Percentiles rank a stretch among this genome's conserved stretches.
Conservation (phyloP, 2,329 filamentous ascomycete species). For the Alternaria metachromatica region DNA sequence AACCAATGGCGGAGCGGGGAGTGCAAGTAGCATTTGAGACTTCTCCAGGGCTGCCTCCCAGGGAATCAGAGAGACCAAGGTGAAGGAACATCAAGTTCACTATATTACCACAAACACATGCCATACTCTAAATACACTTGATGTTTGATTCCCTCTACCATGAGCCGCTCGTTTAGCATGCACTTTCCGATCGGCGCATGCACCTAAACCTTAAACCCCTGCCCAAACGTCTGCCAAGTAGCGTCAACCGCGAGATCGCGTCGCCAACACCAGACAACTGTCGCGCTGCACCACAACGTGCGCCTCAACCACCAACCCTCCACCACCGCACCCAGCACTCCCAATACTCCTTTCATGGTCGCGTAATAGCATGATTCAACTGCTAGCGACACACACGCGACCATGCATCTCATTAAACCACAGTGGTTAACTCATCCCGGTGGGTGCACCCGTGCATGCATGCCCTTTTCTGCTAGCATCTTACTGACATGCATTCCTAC, state of each 20-base stretch:
- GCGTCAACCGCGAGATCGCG: conserved; percentile 39
- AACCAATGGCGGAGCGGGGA: neutral
- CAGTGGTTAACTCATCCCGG: conserved; percentile 94
- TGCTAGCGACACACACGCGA: conserved; percentile 29
- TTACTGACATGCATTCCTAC: conserved; percentile 24
- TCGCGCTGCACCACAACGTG: conserved; percentile 34
- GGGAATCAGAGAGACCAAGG: neutral
- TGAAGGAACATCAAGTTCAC: neutral
- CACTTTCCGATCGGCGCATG: conserved; percentile 36
- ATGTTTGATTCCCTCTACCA: neutral
- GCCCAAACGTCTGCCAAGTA: conserved; percentile 35
- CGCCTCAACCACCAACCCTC: conserved; percentile 22
- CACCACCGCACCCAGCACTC: conserved; percentile 8
- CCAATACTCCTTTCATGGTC: conserved; percentile 25
- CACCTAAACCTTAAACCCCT: conserved; percentile 43
- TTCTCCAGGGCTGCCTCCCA: neutral
- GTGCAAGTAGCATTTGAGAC: neutral
- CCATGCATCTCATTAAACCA: conserved; percentile 79
- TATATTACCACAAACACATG: neutral
- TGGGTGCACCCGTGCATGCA: conserved; percentile 50
- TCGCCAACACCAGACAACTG: conserved; percentile 38
- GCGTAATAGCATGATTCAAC: conserved; percentile 33
- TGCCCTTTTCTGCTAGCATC: neutral
- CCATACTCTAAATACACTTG: neutral
- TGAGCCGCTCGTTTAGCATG: conserved; percentile 7